Evolutionary conservation across 441 rosid genomes (phyloP).

Genomic region (Gossypium davidsonii): DNA sequence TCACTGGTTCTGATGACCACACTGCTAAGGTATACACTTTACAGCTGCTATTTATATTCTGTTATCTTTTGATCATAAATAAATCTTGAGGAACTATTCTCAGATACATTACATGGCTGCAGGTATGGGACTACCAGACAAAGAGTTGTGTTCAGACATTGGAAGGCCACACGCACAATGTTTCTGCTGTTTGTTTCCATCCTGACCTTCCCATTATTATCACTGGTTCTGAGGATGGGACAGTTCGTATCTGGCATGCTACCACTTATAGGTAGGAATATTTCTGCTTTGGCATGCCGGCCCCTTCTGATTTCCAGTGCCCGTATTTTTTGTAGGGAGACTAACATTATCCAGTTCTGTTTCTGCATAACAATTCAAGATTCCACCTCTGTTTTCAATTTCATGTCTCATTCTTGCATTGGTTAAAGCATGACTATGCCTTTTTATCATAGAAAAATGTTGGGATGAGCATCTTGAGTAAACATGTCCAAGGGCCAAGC

Average conservation of each 20-base stretch:
- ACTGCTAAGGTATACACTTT: slow-evolving; percentile 80
- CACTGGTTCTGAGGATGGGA: slow-evolving; percentile 77
- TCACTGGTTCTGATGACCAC: slow-evolving; percentile 93
- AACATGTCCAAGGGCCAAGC: not conserved
- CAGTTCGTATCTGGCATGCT: slow-evolving; percentile 66
- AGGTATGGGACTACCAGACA: slow-evolving; percentile 72
- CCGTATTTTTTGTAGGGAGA: not conserved
- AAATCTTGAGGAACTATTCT: slow-evolving; percentile 13
- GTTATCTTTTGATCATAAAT: slow-evolving; percentile 9
- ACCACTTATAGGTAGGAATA: slow-evolving; percentile 45
- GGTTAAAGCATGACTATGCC: not conserved
- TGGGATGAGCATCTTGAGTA: not conserved
- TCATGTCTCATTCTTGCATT: not conserved
- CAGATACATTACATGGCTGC: slow-evolving; percentile 14
- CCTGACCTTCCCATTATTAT: slow-evolving; percentile 71
- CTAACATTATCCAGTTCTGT: not conserved
- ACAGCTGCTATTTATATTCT: slow-evolving; percentile 10
- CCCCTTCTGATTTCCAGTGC: not conserved
- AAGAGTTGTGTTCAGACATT: slow-evolving; percentile 61
- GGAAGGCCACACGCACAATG: slow-evolving; percentile 71
- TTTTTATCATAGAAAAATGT: not conserved
- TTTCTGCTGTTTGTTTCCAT: slow-evolving; percentile 62
- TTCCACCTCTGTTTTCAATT: not conserved
- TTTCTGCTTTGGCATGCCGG: not conserved
- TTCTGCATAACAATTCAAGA: slow-evolving; percentile 3